Percentiles rank a stretch among this genome's conserved stretches.
Conservation (phyloP, 2,329 filamentous ascomycete species). For the Colletotrichum sp. region DNA sequence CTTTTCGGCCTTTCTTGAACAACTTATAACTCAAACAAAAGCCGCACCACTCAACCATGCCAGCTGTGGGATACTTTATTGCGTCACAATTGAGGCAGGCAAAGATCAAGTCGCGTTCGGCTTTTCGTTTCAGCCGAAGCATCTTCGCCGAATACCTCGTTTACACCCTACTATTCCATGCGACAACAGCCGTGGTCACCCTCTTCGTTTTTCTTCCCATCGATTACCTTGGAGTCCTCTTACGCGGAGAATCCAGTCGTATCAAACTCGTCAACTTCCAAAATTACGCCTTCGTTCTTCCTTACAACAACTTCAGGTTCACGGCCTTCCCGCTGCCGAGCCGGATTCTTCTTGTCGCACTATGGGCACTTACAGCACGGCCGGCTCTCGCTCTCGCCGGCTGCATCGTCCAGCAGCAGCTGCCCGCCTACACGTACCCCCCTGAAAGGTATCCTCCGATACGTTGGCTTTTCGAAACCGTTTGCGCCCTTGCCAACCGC, state of each 20-base stretch:
- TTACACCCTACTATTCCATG: neutral
- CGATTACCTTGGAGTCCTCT: too few relatives aligned
- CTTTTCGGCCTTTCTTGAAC: too few relatives aligned
- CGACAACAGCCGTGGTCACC: neutral
- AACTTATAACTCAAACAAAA: too few relatives aligned
- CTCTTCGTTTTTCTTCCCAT: neutral
- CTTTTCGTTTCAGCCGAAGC: too few relatives aligned
- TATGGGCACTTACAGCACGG: neutral
- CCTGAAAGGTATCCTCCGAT: neutral
- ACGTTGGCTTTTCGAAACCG: neutral
- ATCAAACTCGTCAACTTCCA: neutral
- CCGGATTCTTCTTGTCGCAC: neutral
- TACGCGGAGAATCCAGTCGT: too few relatives aligned
- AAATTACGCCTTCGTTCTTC: neutral
- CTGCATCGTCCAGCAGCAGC: neutral
- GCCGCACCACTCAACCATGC: too few relatives aligned
- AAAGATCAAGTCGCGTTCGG: too few relatives aligned
- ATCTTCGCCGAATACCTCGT: constrained; percentile 53
- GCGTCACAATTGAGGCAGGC: too few relatives aligned
- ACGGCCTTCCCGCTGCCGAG: too few relatives aligned
- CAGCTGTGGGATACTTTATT: too few relatives aligned
- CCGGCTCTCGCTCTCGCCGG: neutral
- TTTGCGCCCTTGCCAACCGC: neutral
- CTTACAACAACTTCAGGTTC: neutral
- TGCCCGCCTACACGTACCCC: neutral